A percentile compares a stretch with the other conserved stretches of the same genome.
These are phyloP conservation scores for Aspergillus pseudonomiae DNA, from an alignment of 2,329 filamentous ascomycete species.

Conservation along the genomic window DNA sequence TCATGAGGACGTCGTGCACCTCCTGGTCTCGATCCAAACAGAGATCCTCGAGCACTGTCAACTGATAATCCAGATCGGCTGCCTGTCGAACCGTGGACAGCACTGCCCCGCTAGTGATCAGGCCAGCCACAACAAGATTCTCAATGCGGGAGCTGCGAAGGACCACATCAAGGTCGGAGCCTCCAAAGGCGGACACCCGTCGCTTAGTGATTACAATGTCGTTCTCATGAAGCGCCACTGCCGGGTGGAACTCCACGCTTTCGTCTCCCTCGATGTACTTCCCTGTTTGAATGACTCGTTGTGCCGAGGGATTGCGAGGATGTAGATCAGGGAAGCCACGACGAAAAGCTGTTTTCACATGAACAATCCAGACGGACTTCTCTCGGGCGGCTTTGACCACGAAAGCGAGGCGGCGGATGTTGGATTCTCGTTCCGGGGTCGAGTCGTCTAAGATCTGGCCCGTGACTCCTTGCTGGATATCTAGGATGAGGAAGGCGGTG, in stretches of 20 bases:
- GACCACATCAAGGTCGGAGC: slow-evolving; percentile 40
- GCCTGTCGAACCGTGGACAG: slow-evolving; percentile 42
- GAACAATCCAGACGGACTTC: slow-evolving; percentile 20
- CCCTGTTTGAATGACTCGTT: slow-evolving; percentile 22
- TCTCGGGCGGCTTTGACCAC: neutral
- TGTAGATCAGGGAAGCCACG: slow-evolving; percentile 35
- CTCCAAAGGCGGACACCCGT: slow-evolving; percentile 40
- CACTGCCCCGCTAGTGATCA: slow-evolving; percentile 41
- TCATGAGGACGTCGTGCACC: slow-evolving; percentile 37
- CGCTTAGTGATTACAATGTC: slow-evolving; percentile 40
- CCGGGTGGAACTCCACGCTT: neutral
- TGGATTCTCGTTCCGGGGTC: neutral
- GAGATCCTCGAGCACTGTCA: slow-evolving; percentile 39
- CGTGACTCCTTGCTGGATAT: neutral
- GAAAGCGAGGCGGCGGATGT: neutral
- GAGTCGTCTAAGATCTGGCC: neutral
- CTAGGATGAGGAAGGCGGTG: neutral
- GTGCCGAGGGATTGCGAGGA: slow-evolving; percentile 26
- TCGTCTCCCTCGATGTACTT: slow-evolving; percentile 14
- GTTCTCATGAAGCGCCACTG: slow-evolving; percentile 20
- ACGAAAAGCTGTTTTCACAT: slow-evolving; percentile 39
- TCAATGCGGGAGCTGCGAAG: slow-evolving; percentile 32
- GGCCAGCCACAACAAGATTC: slow-evolving; percentile 36
- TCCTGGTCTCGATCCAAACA: slow-evolving; percentile 39
- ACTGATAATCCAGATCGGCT: slow-evolving; percentile 39